Base-by-base conservation (phyloP, 192 early-diverging fungal genomes). In the Linnemannia elongata region DNA sequence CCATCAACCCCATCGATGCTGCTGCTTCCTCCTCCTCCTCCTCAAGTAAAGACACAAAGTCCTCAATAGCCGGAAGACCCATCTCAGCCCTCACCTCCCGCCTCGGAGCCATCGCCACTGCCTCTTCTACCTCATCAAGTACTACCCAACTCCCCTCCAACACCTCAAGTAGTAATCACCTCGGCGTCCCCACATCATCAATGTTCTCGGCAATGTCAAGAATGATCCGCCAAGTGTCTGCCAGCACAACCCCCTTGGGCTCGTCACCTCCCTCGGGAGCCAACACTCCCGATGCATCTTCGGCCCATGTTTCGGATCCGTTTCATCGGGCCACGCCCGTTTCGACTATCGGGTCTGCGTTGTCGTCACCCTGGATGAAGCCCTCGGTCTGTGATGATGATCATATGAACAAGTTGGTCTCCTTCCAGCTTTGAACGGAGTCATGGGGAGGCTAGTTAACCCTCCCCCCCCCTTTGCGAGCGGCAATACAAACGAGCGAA, bases 321-420 rank as follows among this genome's bases (percentile, higher is more conserved):
- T 82, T 82, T 41, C 72, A 45, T 68, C 76, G 47, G 8, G 20
- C 15, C 10, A 41, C 60, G 49, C 38, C 38, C 38, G 18, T 38
- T 1, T 47, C 76, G 13, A 33, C 77, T 70, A 22, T 77, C 70
- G n/a, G 42, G 18, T 39, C 60, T 60, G 57, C 42, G 6, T 69
- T 66, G 0, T 44, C 57, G 17, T 78, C 76, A 33, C 83, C 83
- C 27, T 87, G 85, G 85, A 75, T 87, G 85, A 87, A 81, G 70
- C 85, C 85, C 15, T 81, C 79, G 24, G 85, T 87, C 63, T 87
- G 85, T 68, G 79, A 87, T 47, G 85, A 87, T 13, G 85, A 87
- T 39, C 85, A 87, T 20, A 87, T 87, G 85, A 87, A 87, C 72
- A 87, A 87, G 68, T 54, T 87, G 45, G 85, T 87, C 42, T 87